A percentile compares a stretch with the other conserved stretches of the same genome.
phyloP scores from a whole-genome alignment of 225 moss, liverwort and hornwort species.

The Rhytidiadelphus loreus region DNA sequence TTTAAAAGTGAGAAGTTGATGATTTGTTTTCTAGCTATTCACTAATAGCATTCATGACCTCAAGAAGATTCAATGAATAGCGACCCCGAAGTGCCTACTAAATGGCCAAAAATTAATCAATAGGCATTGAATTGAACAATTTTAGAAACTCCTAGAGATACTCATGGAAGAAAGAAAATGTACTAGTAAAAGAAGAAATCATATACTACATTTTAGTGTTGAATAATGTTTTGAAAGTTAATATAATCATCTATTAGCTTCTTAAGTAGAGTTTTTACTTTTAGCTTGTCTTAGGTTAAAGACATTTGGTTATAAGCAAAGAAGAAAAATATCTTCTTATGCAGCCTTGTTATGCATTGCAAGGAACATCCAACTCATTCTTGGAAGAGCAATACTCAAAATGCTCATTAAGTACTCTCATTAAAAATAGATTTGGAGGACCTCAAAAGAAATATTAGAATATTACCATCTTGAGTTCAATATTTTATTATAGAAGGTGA shows the following conservation, averaged over 20 bases:
- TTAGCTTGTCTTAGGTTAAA: fast-evolving
- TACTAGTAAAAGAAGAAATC: neutral
- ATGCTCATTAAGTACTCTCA: no score
- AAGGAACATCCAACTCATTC: neutral
- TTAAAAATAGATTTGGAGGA: neutral
- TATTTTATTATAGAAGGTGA: neutral
- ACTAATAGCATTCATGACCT: neutral
- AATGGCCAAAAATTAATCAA: neutral
- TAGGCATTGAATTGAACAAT: no score
- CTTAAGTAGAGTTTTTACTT: neutral
- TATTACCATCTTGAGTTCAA: no score
- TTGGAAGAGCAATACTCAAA: fast-evolving
- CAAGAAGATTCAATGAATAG: neutral
- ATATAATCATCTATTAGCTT: no score
- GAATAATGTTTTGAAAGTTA: neutral
- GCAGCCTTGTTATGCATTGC: neutral
- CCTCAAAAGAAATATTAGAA: neutral
- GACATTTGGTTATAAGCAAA: neutral
- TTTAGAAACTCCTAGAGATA: neutral
- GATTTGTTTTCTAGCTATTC: neutral
- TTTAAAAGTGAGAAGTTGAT: neutral
- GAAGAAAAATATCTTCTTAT: neutral
- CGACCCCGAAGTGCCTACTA: neutral
- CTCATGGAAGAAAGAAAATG: neutral
- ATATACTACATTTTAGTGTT: no score